Conservation (phyloP, 169 alveolate genomes). For the Plasmodium cynomolgi region DNA sequence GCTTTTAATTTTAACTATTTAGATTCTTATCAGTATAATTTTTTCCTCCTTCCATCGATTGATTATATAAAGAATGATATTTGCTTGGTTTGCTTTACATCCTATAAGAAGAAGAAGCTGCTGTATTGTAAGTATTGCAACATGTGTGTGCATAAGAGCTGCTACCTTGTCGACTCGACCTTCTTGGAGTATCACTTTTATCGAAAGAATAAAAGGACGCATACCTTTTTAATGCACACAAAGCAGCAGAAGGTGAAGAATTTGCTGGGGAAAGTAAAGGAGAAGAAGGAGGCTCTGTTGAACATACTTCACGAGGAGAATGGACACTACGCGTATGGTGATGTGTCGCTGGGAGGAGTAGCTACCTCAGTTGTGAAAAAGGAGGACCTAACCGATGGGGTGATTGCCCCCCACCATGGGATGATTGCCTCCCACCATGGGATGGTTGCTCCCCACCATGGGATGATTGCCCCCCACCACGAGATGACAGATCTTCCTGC, state of each 20-base stretch:
- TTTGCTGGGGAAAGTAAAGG: background rate
- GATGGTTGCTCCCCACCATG: background rate
- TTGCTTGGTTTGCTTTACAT: slow-evolving; percentile 58
- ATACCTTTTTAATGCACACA: slow-evolving; percentile 26
- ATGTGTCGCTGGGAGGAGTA: background rate
- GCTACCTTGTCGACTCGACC: slow-evolving; percentile 47
- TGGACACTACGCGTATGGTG: background rate
- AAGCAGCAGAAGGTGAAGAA: slow-evolving; percentile 36
- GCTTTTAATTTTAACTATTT: slow-evolving; percentile 58
- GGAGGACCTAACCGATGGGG: background rate
- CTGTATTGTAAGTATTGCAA: slow-evolving; percentile 54
- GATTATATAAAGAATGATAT: slow-evolving; percentile 65
- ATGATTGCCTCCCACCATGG: too few species aligned
- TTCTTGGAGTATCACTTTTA: slow-evolving; percentile 34
- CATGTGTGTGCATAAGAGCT: slow-evolving; percentile 59
- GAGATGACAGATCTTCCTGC: background rate
- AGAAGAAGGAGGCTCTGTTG: background rate
- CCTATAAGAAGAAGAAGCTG: slow-evolving; percentile 31
- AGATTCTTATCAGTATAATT: slow-evolving; percentile 48
- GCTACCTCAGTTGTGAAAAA: background rate
- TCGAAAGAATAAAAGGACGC: slow-evolving; percentile 10
- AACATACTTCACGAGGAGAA: background rate
- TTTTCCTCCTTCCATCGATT: slow-evolving; percentile 36
- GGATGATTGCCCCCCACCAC: background rate
- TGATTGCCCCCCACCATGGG: background rate